Base-by-base conservation (phyloP, 2,329 filamentous ascomycete genomes). In the Aspergillus cejpii region DNA sequence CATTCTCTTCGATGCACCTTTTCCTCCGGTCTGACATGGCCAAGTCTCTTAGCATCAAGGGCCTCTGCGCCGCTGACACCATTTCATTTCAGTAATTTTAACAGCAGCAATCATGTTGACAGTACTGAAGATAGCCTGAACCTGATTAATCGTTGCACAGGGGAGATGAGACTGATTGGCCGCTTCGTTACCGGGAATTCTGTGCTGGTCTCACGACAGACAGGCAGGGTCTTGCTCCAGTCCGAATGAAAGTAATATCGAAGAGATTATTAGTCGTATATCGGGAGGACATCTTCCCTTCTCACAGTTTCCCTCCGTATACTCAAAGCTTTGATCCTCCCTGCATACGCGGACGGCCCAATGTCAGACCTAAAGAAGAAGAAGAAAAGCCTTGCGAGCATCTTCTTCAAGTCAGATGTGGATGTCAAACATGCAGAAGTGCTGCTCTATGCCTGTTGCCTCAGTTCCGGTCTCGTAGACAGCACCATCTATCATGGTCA, bases 381-480 rank as follows among this genome's bases (percentile, higher is more conserved):
- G 10, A 37, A 44, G 24, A 34, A 39, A 7, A 34, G 15, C 15
- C 12, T 59, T 6, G 36, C 45, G 7, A 31, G 43, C n/a, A n/a
- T n/a, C 2, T 54, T 57, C 29, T 37, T 61, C 6, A 43, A 31
- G 10, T 47, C 46, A 6, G 56, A 61, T 6, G 36, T 62, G 15
- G 48, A 55, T 17, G 45, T 55, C 17, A 45, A 48, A 21, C 48
- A 61, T 48, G 55, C 57, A 2, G 53, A 62, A 6, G 20, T 56
- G n/a, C 47, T 61, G 5, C 44, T 62, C 3, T 55, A 54, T 29
- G 53, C 49, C 17, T 62, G 60, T 43, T 62, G 60, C 39, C 46
- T 62, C 27, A 51, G 45, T 6, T 62, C 60, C 0, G 60, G 60
- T 3, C 46, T 62, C n/a, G n/a, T n/a, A n/a, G n/a, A n/a, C n/a